These are phyloP conservation scores for Elsinoe batatas DNA, from an alignment of 2,329 filamentous ascomycete genomes.

Conservation along the genomic window DNA sequence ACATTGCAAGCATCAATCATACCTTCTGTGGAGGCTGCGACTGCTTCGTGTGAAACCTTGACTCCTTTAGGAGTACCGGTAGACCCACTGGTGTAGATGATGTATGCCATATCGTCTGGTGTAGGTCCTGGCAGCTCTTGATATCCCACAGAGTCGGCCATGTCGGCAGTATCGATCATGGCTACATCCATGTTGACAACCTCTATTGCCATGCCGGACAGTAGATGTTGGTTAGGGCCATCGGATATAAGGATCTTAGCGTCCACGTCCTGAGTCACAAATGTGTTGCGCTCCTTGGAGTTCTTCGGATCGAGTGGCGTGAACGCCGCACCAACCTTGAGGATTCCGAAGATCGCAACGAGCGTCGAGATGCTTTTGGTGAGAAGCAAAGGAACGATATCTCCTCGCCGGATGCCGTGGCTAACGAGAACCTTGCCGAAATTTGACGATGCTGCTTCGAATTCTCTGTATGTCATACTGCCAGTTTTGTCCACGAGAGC, in stretches of 20 bases:
- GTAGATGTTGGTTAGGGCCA: neutral
- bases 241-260: neutral
- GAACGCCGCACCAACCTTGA: slow-evolving; percentile 25
- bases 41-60: neutral
- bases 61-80: neutral
- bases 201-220: neutral
- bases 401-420: slow-evolving; percentile 12
- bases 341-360: slow-evolving; percentile 22
- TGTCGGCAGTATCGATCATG: neutral
- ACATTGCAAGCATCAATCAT: neutral
- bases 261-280: slow-evolving; percentile 16
- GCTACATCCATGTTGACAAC: neutral
- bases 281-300: slow-evolving; percentile 21
- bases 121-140: neutral
- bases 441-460: slow-evolving; percentile 18
- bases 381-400: slow-evolving; percentile 20
- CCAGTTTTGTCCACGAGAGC: slow-evolving; percentile 23
- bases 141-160: too few species aligned
- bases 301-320: slow-evolving; percentile 22
- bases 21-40: neutral
- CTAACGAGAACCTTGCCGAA: slow-evolving; percentile 17
- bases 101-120: neutral
- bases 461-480: slow-evolving; percentile 20
- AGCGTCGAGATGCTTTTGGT: slow-evolving; percentile 22
- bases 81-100: slow-evolving; percentile 6